These are phyloP conservation scores for Rubia tinctorum DNA, from an alignment of 305 asterid genomes.

Conservation along the genomic window DNA sequence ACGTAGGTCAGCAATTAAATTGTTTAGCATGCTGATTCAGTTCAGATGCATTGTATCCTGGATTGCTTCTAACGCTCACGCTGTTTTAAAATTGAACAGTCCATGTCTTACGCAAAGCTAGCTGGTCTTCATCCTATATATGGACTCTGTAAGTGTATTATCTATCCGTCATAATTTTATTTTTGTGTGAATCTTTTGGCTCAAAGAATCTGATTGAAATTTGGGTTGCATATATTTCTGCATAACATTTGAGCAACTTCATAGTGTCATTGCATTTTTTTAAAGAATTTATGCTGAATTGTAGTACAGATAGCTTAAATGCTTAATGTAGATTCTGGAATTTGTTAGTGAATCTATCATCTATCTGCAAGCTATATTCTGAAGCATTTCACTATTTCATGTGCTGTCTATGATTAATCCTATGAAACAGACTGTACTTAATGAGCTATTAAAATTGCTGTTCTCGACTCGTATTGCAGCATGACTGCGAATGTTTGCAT, in stretches of 20 bases:
- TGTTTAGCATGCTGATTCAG: neutral
- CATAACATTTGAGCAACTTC: neutral
- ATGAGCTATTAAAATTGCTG: neutral
- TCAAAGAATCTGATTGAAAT: neutral
- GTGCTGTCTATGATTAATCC: neutral
- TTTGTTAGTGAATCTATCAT: neutral
- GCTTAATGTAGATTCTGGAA: neutral
- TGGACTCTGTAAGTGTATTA: constrained; percentile 88
- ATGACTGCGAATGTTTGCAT: neutral
- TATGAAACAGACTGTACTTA: neutral
- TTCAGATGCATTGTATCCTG: neutral
- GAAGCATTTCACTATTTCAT: neutral
- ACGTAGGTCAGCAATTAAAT: neutral
- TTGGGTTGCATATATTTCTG: neutral
- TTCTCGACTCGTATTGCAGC: neutral
- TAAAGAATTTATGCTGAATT: neutral
- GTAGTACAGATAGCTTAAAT: neutral
- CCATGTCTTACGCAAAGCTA: constrained; percentile 99
- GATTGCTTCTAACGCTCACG: constrained; percentile 14
- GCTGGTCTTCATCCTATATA: constrained; percentile 97
- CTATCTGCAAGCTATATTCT: neutral
- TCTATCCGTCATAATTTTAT: neutral
- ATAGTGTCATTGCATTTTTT: neutral
- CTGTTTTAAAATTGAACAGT: constrained; percentile 48
- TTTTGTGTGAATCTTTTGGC: neutral